Evolutionary conservation across 2,329 filamentous ascomycete species (phyloP), one percentile per base, ranked within the genome.

Genomic region (Fusarium camptoceras): DNA sequence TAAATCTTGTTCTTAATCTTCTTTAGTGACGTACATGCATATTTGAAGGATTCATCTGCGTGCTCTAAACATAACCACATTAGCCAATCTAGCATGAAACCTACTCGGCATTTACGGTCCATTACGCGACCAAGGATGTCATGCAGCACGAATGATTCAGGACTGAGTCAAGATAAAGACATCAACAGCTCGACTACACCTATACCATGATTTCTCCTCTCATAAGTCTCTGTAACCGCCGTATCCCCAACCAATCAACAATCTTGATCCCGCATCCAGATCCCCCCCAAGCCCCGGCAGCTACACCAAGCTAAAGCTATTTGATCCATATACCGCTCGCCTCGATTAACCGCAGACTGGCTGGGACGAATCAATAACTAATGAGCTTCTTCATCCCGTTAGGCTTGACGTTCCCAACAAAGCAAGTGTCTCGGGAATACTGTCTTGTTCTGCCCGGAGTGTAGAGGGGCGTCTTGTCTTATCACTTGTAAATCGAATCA

Each of bases 1-100:
- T 47, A 54, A 50, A 60, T 60, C 58, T 54, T 64, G 48, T 56
- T 71, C 42, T 53, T 64, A 54, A 48, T 49, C 28, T 55, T 58
- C 28, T 25, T 30, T 43, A 31, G 46, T 59, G 62, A 67, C 48
- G 66, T 50, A 67, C 46, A 66, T 44, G 25, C 31, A 48, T 41
- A 28, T 10, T 37, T 6, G 56, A 53, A 67, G 51, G 51, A 63
- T 62, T 62, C 27, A 44, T 62, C 37, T 41, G 18, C 18, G 6
- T 37, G 55, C 18, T 44, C 27, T 16, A 68, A 59, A 50, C 41
- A 44, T 48, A 54, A 59, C 24, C 20, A 37, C 25, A 24, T 12
- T n/a, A 16, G 9, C 34, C 39, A 25, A 41, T 20, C 34, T 42
- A 41, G 31, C 12, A 15, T 14, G 34, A 27, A 51, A 41, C 31